Base-by-base conservation (phyloP, 257 asterid genomes). In the Catharanthus roseus region DNA sequence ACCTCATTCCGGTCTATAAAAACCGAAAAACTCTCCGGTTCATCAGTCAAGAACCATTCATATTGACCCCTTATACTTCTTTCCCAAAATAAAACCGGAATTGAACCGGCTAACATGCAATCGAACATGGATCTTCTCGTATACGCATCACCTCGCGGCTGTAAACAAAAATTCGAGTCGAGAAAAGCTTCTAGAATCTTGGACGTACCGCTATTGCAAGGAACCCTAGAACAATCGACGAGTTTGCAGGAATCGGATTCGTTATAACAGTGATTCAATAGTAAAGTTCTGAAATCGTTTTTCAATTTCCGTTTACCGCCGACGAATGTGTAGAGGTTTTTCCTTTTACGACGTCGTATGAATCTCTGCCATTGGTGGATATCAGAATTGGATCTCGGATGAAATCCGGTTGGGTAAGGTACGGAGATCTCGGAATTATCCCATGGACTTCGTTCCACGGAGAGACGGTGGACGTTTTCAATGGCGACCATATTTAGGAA, bases 381-480 rank as follows among this genome's bases (percentile, higher is more conserved):
- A 39, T 61, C 69, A 10, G 82, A 75, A 6, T 18, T 70, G 0
- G 96, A 82, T 45, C 85, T 84, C 67, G 98, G 96, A 85, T 92
- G 98, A 78, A 92, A 92, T 65, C 96, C 96, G 16, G 90, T 88
- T 19, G 96, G 98, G 72, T 92, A 92, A n/a, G 98, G 98, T 1
- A 92, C 89, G 44, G 87, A 75, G 6, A 90, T 81, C 49, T 92
- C 98, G 81, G 74, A 80, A 21, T 78, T 81, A n/a, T 90, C 98
- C 62, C 96, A 89, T 1, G 96, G 92, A 28, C 79, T 83, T 45
- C 84, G 83, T 83, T 92, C 96, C 0, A 90, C 78, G 64, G 88
- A 82, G 71, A 92, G 85, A 19, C 90, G 83, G 29, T 77, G 72
- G 26, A 85, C 85, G 28, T 81, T 80, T 72, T 78, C 83, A 96